Percentiles rank a stretch among this genome's conserved stretches.
Conservation (phyloP, 2,329 filamentous ascomycete genomes). For the Monilinia laxa region DNA sequence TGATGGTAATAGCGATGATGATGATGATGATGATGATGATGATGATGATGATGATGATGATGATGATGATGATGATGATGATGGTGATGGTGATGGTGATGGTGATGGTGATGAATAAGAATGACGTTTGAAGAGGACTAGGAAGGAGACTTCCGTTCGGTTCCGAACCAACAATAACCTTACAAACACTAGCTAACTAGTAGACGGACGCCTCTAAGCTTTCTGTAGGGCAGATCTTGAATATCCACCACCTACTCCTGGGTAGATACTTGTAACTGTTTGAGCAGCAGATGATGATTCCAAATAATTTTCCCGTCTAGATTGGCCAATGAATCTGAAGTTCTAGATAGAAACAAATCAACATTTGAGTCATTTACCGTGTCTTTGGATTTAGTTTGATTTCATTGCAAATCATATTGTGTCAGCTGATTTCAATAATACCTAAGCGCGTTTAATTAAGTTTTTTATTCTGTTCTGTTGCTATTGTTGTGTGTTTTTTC, state of each 20-base stretch:
- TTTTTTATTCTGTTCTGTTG: too few relatives aligned
- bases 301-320: too few relatives aligned
- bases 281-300: too few relatives aligned
- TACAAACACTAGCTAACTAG: not conserved
- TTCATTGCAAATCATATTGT: too few relatives aligned
- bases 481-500: too few relatives aligned
- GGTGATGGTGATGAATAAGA: not conserved
- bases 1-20: not conserved
- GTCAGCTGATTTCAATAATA: too few relatives aligned
- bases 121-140: not conserved
- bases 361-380: too few relatives aligned
- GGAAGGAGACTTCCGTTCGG: conserved; percentile 10
- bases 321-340: too few relatives aligned
- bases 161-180: not conserved
- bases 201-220: not conserved
- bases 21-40: not conserved
- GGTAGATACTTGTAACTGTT: not conserved
- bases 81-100: not conserved
- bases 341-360: not conserved
- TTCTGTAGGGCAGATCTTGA: not conserved
- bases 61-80: not conserved
- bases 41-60: not conserved
- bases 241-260: not conserved
- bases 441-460: too few relatives aligned
- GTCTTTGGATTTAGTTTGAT: too few relatives aligned